Evolutionary conservation across 2,329 filamentous ascomycete genomes (phyloP), one percentile per base, ranked within the genome.

Genomic region (Claviceps digitariae): DNA sequence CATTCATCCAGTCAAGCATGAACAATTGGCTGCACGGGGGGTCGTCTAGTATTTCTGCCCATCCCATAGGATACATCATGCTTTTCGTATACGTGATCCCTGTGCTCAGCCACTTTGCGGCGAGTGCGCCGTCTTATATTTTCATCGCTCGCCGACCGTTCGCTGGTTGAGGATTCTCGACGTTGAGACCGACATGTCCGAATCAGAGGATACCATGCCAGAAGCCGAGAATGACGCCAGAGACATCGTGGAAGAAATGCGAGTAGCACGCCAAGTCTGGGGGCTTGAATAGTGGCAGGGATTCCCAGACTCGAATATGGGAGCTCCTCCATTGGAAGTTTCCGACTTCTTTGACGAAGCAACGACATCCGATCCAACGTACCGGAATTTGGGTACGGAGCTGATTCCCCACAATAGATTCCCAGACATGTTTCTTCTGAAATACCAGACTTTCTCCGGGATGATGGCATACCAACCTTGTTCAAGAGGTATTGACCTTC

Each of bases 121-220:
- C 56, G 67, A 68, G 52, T 69, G 66, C 43, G 62, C 66, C 21
- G 60, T 61, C 20, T 47, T 67, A 8, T 67, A 62, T 56, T 66
- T 59, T 48, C 23, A 59, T 46, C 27, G 49, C 3, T 27, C 49
- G 12, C 40, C 50, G n/a, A 17, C 40, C 6, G 59, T 56, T 2
- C 15, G 46, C 23, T 67, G 64, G 65, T 12, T 61, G 23, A 54
- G 45, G 6, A 36, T 29, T 1, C 45, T 53, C 3, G 66, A 68
- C 47, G 1, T 57, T 1, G 9, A 31, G 5, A 48, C 52, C 23
- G 21, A 44, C 29, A 50, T 58, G 40, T 51, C 50, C 9, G 51
- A 56, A 31, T 25, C 48, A 2, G n/a, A 40, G 12, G 21, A 49
- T 29, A n/a, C n/a, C n/a, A n/a, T n/a, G n/a, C 31, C 29, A 9